Evolutionary conservation across 1,139 yeast genomes (phyloP).

Genomic region (Candida sp.): DNA sequence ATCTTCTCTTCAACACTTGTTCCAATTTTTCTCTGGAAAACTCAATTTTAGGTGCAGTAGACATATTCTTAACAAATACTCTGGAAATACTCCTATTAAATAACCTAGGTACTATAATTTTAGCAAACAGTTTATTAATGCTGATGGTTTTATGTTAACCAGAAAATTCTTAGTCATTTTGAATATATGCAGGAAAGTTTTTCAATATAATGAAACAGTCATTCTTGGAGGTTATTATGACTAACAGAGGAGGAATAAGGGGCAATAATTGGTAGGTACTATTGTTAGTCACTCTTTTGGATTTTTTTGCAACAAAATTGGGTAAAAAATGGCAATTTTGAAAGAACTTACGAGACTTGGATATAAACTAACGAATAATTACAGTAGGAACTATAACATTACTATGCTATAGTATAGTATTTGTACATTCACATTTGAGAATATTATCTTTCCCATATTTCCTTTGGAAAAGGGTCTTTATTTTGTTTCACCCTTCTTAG

Average conservation of each 20-base stretch:
- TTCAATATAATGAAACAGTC: not conserved
- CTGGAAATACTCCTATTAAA: constrained; percentile 3
- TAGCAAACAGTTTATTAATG: not conserved
- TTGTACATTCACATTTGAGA: too few species aligned
- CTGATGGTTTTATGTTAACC: not conserved
- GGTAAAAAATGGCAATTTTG: not conserved
- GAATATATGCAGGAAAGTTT: not conserved
- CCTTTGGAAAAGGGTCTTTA: too few species aligned
- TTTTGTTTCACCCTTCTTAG: too few species aligned
- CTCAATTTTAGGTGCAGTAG: constrained; percentile 31
- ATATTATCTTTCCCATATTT: too few species aligned
- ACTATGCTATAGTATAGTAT: too few species aligned
- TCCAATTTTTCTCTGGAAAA: constrained; percentile 87
- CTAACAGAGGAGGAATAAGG: not conserved
- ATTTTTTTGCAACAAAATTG: not conserved
- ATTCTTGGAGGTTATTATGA: not conserved
- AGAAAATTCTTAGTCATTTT: not conserved
- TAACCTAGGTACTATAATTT: not conserved
- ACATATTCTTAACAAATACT: constrained; percentile 18
- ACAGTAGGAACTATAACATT: too few species aligned
- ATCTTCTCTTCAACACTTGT: constrained; percentile 88
- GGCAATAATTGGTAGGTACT: not conserved
- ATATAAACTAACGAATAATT: too few species aligned
- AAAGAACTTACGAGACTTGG: too few species aligned
- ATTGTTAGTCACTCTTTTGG: not conserved